Evolutionary conservation across 2,329 filamentous ascomycete genomes (phyloP), one percentile per base, ranked within the genome.

Genomic region (Diaporthe sp.): DNA sequence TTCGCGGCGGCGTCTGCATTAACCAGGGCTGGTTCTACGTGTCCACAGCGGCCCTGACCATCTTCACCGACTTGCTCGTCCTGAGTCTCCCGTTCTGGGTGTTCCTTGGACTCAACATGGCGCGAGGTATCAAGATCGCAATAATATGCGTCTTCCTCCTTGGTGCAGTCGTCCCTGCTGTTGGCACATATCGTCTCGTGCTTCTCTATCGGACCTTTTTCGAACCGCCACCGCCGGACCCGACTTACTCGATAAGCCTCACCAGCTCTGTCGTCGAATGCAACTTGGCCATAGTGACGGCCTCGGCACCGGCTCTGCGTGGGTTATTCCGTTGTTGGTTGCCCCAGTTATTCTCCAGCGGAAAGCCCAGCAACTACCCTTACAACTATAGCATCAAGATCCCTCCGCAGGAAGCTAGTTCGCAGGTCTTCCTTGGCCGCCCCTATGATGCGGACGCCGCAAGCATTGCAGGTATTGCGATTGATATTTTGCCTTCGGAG

Each of bases 21-120:
- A 58, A 80, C 32, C 72, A 76, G 13, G 76, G 77, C 35, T 39
- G 50, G 4, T 81, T 81, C 56, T 82, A 78, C 27, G 78, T 82
- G 30, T 81, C 81, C 70, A 81, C 79, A 4, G 83, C 86, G 1
- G 81, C 76, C 0, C 79, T 87, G 65, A 87, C 85, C 71, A 87
- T 88, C 39, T 74, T 82, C 0, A 82, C 86, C 30, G 86, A 89
- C 75, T 25, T 86, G 6, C 77, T 83, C 65, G 85, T 86, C 65
- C 81, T 88, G 42, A 79, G 80, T 0, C 76, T 88, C 5, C 86
- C 87, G 0, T 80, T 87, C 13, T 81, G 78, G 77, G 78, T 82
- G 35, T 81, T 83, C 42, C 72, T 78, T 3, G 78, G 78, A 25
- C 80, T 82, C 25, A 79, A 79, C 66, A 81, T 82, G 61, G 79